Evolutionary conservation across 2,329 filamentous ascomycete species (phyloP), one percentile per base, ranked within the genome.

Genomic region (Pseudocercospora macadamiae): DNA sequence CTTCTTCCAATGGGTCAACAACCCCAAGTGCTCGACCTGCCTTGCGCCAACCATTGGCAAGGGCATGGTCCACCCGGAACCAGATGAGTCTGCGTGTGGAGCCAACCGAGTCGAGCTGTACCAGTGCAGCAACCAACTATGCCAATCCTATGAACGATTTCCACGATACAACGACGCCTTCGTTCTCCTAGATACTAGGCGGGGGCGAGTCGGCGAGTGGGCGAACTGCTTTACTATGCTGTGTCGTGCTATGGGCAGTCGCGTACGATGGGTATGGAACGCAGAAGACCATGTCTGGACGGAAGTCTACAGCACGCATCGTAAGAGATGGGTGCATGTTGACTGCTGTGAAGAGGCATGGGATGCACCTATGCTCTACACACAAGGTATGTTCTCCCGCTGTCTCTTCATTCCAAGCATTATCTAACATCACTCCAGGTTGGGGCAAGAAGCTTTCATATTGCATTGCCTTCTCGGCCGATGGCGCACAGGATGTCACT

Each of bases 201-300:
- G 89, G 66, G 95, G 95, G 32, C 88, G 95, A 66, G 89, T 89
- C 61, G 95, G 95, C 62, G 95, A 99, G 79, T 97, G 95, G 92
- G 92, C 91, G 66, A 97, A 97, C 77, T 97, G 93, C 82, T 99
- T 99, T 79, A 93, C 89, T 78, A 97, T 97, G 95, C 83, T 99
- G 53, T 97, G 93, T 80, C 86, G 93, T 60, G 95, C 95, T 3
- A 86, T 97, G 12, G 93, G 93, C 51, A 90, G 89, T 60, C 86
- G 93, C 61, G 92, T 97, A 21, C 86, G 95, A 70, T 99, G 95
- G 95, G 89, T 99, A 9, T 99, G 95, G 95, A 97, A 97, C 68
- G 89, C 89, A 26, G 95, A 97, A 75, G 95, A 97, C 74, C 91
- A 97, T 71, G 91, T 97, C 23, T 99, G 95, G 95, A 96, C 93